Base-by-base conservation (phyloP, 2,329 filamentous ascomycete genomes). In the Fusarium brevicatenulatum region DNA sequence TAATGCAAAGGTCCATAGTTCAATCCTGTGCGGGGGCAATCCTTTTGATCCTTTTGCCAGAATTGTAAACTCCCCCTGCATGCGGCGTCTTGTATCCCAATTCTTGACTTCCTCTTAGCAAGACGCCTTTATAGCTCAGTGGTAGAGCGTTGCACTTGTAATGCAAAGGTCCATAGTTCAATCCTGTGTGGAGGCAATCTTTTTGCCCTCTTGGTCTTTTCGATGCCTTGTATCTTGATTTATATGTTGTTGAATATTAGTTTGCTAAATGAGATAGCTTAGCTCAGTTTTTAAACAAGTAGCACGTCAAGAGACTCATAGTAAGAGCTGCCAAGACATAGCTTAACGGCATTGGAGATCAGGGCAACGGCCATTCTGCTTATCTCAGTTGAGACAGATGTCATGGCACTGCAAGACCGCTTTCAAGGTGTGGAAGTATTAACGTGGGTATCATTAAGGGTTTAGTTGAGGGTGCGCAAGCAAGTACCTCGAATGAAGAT, bases 1-100 rank as follows among this genome's bases (percentile, higher is more conserved):
- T 74, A 73, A 73, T 73, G 71, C 71, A 71, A 73, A 73, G 71
- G 71, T 74, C 71, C 71, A 74, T 74, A 63, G 71, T 72, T 74
- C 71, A 74, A 74, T 72, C 68, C 71, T 59, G 71, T 73, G 71
- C 42, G 71, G 71, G 46, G 71, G 71, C 71, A 72, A 37, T 39
- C 16, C 4, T 71, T 73, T 73, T 55, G 30, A 9, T n/a, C 23
- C 62, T 70, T 61, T 49, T 37, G 9, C 6, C 6, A 39, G 9
- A 6, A 25, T 25, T 16, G 4, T 6, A 37, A 21, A 4, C 16
- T 19, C 12, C 15, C 21, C 13, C 7, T 9, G 16, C 11, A 25
- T 15, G 7, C 3, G 5, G 9, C 25, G 6, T 44, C 34, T 46
- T 62, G 7, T 25, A 13, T 5, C n/a, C 23, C 7, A 28, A 21